phyloP scores from a whole-genome alignment of 305 asterid species.

The Petunia hybrid region DNA sequence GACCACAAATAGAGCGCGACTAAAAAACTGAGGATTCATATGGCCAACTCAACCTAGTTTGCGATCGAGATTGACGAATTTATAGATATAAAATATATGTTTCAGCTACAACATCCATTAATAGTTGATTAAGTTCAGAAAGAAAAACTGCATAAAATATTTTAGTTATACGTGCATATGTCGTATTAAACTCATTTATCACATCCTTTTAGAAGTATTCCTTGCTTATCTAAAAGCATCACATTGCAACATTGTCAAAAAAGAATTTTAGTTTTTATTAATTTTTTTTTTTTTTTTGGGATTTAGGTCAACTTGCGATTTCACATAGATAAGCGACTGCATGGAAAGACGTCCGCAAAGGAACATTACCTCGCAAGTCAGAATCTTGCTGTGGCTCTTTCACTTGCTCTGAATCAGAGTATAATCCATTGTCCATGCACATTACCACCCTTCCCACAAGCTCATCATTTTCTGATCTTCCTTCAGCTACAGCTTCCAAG shows the following conservation, averaged over 20 bases:
- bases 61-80: neutral
- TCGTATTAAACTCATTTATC: neutral
- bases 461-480: conserved; percentile 37
- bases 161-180: neutral
- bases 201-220: conserved; percentile 21
- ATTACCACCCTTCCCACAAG: conserved; percentile 33
- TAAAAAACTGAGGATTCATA: conserved; percentile 17
- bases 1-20: conserved; percentile 4
- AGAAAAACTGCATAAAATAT: neutral
- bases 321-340: conserved; percentile 20
- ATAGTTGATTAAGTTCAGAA: no score
- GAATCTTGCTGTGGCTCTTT: conserved; percentile 35
- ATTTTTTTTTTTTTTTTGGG: neutral
- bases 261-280: neutral
- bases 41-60: neutral
- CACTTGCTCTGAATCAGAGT: conserved; percentile 34
- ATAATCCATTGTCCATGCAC: conserved; percentile 31
- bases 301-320: conserved; percentile 23
- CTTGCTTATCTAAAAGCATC: conserved; percentile 19
- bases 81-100: no score
- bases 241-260: neutral
- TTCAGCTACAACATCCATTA: no score
- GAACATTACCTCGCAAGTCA: conserved; percentile 45
- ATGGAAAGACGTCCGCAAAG: conserved; percentile 28
- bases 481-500: conserved; percentile 39